Conservation (phyloP, 495 filamentous ascomycete genomes). For the Aspergillus coremiiformis region DNA sequence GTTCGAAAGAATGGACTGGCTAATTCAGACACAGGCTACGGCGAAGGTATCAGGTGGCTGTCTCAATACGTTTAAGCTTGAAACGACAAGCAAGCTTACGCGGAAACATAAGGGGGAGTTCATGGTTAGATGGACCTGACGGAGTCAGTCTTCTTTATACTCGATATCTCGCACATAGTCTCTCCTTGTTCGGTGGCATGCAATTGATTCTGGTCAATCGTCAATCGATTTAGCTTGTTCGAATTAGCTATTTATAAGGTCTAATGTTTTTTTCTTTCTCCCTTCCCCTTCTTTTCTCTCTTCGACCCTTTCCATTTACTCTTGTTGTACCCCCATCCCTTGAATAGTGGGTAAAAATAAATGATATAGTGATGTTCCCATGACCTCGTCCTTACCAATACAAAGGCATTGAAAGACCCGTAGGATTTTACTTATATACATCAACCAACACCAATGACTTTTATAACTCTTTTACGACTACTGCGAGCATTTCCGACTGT, state of each 20-base stretch:
- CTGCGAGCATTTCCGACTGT: no score
- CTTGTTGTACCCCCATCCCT: no score
- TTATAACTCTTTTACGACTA: no score
- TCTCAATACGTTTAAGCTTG: conserved; percentile 44
- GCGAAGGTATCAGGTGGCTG: conserved; percentile 49
- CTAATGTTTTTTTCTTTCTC: conserved; percentile 1
- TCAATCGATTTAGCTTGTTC: conserved; percentile 5
- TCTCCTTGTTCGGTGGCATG: not conserved
- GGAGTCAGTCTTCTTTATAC: not conserved
- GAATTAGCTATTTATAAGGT: conserved; percentile 1
- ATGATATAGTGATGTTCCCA: no score
- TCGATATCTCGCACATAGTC: not conserved
- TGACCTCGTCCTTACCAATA: no score
- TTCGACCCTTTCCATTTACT: not conserved
- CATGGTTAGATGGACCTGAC: not conserved
- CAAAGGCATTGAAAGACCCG: no score
- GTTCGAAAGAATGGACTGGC: not conserved
- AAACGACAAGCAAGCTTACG: not conserved
- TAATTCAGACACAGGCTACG: conserved; percentile 35
- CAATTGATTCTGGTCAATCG: not conserved
- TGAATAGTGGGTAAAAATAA: no score
- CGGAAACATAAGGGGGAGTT: not conserved
- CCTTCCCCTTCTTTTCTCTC: not conserved
- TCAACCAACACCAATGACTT: no score
- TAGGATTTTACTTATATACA: no score